Evolutionary conservation across 176 grass and related monocot species (phyloP).

Genomic region (Juncus effusus): DNA sequence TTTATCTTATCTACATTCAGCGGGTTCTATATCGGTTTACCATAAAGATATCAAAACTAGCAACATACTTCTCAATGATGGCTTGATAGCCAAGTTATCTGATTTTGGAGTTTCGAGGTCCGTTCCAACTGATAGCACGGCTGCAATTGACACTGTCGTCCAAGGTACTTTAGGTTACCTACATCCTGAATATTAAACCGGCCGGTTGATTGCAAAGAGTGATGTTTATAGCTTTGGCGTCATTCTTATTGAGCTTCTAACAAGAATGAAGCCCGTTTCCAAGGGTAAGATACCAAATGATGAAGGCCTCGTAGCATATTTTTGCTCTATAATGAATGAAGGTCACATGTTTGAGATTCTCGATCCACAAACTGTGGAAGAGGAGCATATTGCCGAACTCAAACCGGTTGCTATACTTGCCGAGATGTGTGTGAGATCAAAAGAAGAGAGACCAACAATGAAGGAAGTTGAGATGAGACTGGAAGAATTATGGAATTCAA

Average conservation of each 20-base stretch:
- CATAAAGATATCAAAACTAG: slow-evolving; percentile 25
- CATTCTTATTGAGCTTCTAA: slow-evolving; percentile 17
- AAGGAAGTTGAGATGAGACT: background rate
- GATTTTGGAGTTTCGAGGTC: slow-evolving; percentile 29
- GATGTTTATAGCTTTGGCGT: slow-evolving; percentile 36
- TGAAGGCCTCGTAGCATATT: slow-evolving; percentile 1
- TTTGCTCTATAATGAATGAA: background rate
- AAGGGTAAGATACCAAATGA: background rate
- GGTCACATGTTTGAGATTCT: background rate
- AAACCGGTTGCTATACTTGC: slow-evolving; percentile 4
- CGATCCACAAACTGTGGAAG: slow-evolving; percentile 15
- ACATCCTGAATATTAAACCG: slow-evolving; percentile 34
- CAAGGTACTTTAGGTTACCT: slow-evolving; percentile 33
- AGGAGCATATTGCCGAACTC: background rate
- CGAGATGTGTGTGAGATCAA: background rate
- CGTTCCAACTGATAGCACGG: background rate
- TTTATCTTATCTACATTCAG: slow-evolving; percentile 13
- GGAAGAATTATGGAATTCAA: background rate
- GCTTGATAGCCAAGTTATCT: slow-evolving; percentile 16
- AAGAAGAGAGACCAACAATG: slow-evolving; percentile 9
- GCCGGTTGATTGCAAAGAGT: slow-evolving; percentile 31
- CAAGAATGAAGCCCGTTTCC: slow-evolving; percentile 7
- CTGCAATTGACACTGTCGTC: background rate
- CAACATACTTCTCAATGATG: slow-evolving; percentile 22
- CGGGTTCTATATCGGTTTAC: background rate